Evolutionary conservation across 345 rosid genomes (phyloP).

Genomic region (Passiflora organensis): DNA sequence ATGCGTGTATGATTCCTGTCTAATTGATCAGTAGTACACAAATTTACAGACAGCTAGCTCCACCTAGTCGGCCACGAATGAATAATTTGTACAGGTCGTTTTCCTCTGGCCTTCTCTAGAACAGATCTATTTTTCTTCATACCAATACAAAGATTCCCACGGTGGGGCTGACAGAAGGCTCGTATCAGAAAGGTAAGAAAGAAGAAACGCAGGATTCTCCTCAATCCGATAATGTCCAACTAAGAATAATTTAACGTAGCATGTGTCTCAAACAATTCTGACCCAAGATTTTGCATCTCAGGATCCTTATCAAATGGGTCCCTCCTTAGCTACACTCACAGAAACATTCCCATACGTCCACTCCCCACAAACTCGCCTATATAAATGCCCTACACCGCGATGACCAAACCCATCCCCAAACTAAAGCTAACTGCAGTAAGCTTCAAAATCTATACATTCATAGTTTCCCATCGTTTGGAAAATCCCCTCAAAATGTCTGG

Average conservation of each 20-base stretch:
- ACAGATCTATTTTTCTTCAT: neutral
- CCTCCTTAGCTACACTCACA: constrained; percentile 16
- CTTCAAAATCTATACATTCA: too few relatives aligned
- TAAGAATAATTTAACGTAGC: constrained; percentile 3
- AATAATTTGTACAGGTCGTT: constrained; percentile 6
- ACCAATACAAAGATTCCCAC: constrained; percentile 32
- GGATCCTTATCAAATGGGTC: too few relatives aligned
- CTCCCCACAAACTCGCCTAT: constrained; percentile 5
- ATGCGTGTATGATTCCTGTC: too few relatives aligned
- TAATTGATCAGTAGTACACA: neutral
- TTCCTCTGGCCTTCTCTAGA: constrained; percentile 9
- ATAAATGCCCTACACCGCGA: constrained; percentile 16
- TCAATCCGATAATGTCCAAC: constrained; percentile 32
- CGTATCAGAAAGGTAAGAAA: neutral
- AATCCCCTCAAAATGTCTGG: constrained; percentile 50
- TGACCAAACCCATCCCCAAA: constrained; percentile 13
- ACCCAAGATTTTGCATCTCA: constrained; percentile 3
- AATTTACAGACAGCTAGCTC: neutral
- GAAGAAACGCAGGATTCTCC: constrained; percentile 32
- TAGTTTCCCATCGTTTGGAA: too few relatives aligned
- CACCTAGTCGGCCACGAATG: constrained; percentile 1
- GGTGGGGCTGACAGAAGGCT: constrained; percentile 6
- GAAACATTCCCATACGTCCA: constrained; percentile 19
- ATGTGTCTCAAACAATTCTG: constrained; percentile 10
- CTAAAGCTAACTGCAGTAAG: neutral